Conservation (phyloP, 768 basidiomycete species). For the Agrocybe praecox region DNA sequence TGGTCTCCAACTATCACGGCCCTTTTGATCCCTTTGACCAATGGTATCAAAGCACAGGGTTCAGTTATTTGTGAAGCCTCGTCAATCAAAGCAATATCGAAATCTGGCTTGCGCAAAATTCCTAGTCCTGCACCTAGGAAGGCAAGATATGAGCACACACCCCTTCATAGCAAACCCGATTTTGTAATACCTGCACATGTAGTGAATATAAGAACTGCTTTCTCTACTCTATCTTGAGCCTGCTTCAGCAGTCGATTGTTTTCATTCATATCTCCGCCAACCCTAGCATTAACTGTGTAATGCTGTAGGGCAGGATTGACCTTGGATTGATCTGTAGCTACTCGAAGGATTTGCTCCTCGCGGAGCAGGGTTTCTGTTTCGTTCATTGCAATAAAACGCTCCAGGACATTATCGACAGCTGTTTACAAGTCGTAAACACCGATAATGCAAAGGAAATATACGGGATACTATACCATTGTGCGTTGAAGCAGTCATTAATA, state of each 20-base stretch:
- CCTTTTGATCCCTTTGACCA: conserved; percentile 61
- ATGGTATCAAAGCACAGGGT: conserved; percentile 63
- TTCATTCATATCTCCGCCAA: conserved; percentile 65
- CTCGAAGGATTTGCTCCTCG: conserved; percentile 64
- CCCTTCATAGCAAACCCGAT: neutral
- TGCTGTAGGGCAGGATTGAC: conserved; percentile 59
- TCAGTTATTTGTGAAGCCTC: conserved; percentile 76
- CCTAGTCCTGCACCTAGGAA: conserved; percentile 55
- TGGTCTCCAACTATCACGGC: conserved; percentile 73
- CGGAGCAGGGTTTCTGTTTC: conserved; percentile 40
- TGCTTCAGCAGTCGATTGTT: conserved; percentile 58
- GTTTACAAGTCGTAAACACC: neutral
- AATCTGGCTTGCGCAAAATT: conserved; percentile 54
- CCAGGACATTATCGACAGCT: conserved; percentile 75
- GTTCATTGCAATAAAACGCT: conserved; percentile 59
- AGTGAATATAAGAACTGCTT: conserved; percentile 60
- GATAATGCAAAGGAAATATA: neutral
- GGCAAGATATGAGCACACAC: neutral
- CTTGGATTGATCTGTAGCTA: conserved; percentile 65
- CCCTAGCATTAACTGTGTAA: conserved; percentile 65
- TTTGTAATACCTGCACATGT: conserved; percentile 55
- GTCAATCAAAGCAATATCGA: conserved; percentile 66
- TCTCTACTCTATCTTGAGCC: conserved; percentile 59
- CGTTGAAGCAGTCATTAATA: conserved; percentile 73
- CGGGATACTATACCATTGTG: conserved; percentile 53